Conservation (phyloP, 164 flowering plant genomes). For the Chimonanthus salicifolius region DNA sequence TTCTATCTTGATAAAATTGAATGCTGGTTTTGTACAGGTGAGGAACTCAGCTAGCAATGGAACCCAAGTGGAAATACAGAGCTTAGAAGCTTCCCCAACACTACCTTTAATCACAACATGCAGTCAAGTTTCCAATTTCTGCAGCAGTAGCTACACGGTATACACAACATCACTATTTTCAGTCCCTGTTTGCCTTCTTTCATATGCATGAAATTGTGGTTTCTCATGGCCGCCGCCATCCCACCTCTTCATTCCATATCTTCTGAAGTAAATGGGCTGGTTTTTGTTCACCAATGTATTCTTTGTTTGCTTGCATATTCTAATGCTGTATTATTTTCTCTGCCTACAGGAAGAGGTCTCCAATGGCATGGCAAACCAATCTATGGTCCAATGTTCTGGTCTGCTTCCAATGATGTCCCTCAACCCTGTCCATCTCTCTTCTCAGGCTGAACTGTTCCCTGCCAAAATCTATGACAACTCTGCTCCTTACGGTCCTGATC, state of each 20-base stretch:
- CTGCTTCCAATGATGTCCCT: conserved; percentile 3
- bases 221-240: not conserved
- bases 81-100: conserved; percentile 7
- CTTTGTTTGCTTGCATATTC: not conserved
- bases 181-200: not conserved
- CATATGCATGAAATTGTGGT: not conserved
- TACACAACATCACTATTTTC: not conserved
- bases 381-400: not conserved
- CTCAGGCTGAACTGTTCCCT: not conserved
- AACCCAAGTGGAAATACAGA: not conserved
- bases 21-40: not conserved
- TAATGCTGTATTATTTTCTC: not conserved
- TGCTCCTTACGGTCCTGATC: not conserved
- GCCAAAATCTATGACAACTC: not conserved
- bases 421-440: conserved; percentile 3
- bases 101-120: not conserved
- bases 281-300: not conserved
- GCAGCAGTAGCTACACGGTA: conserved; percentile 4
- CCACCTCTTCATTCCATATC: not conserved
- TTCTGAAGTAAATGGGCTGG: not conserved
- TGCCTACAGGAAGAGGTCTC: conserved; percentile 4
- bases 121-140: conserved; percentile 1
- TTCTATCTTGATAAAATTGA: not conserved
- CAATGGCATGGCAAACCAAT: not conserved
- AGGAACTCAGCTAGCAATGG: not conserved